Conservation (phyloP, 2,329 filamentous ascomycete species). For the Xylaria sp. region DNA sequence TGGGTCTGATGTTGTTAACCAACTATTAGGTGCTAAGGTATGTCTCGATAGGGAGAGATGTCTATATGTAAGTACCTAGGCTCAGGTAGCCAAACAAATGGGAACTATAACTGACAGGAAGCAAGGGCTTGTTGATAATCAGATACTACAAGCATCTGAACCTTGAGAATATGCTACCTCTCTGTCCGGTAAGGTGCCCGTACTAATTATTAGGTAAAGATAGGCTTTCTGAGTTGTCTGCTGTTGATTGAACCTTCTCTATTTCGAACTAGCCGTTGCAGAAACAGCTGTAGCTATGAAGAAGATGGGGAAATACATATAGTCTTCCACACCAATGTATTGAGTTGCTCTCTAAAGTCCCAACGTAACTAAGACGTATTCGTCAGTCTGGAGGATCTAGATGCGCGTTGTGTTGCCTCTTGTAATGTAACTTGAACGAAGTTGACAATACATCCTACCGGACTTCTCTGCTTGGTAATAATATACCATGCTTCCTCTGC, state of each 20-base stretch:
- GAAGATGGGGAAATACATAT: not conserved
- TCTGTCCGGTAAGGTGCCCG: not conserved
- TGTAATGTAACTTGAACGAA: not conserved
- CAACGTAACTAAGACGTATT: not conserved
- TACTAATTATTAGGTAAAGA: not conserved
- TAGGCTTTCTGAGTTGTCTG: not conserved
- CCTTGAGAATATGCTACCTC: not conserved
- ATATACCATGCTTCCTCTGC: not conserved
- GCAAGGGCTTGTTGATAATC: not conserved
- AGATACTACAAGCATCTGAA: not conserved
- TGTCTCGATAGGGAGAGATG: not conserved
- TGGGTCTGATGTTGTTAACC: not conserved
- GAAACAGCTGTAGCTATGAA: not conserved
- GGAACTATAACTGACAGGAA: not conserved
- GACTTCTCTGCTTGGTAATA: not conserved
- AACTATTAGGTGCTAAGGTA: not conserved
- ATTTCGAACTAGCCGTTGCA: not conserved
- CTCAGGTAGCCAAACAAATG: not conserved
- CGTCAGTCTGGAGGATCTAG: constrained; percentile 6
- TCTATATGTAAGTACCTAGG: not conserved
- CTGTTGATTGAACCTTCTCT: not conserved
- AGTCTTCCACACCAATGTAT: constrained; percentile 4
- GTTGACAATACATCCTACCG: not conserved
- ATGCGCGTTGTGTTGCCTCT: constrained; percentile 1
- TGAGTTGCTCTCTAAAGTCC: constrained; percentile 9